A percentile compares a stretch with the other conserved stretches of the same genome.
Evolutionary conservation across 495 filamentous ascomycete species (phyloP).

Genomic region (Darksidea phi): DNA sequence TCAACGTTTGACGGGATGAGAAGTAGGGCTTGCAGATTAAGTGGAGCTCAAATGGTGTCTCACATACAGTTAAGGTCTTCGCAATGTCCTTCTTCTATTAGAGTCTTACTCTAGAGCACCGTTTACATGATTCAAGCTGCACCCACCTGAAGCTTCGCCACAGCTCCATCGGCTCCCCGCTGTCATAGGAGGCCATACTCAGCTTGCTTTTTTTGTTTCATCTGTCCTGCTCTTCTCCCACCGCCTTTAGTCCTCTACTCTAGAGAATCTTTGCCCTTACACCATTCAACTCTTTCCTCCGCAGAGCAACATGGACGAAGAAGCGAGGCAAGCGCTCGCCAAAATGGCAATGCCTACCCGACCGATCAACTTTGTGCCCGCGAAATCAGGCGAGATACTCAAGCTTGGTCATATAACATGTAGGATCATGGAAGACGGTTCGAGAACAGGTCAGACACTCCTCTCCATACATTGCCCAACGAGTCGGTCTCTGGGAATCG

Average conservation of each 20-base stretch:
- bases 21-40: no score
- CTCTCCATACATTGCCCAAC: neutral
- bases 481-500: neutral
- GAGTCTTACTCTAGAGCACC: no score
- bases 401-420: slow-evolving; percentile 45
- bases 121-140: no score
- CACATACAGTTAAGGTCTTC: no score
- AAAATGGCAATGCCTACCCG: slow-evolving; percentile 40
- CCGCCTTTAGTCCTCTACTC: neutral
- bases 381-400: slow-evolving; percentile 43
- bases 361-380: slow-evolving; percentile 45
- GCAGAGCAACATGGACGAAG: slow-evolving; percentile 25
- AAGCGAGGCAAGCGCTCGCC: slow-evolving; percentile 23
- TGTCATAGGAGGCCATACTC: neutral
- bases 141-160: neutral
- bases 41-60: no score
- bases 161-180: slow-evolving; percentile 15
- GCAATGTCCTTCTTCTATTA: no score
- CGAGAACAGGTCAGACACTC: slow-evolving; percentile 38
- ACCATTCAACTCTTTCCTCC: neutral
- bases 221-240: no score
- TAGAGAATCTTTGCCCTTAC: no score
- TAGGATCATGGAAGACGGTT: slow-evolving; percentile 51
- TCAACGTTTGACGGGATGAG: no score
- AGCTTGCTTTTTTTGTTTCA: neutral